Evolutionary conservation across 2,329 filamentous ascomycete species (phyloP), one percentile per base, ranked within the genome.

Genomic region (Trichoderma koningii): DNA sequence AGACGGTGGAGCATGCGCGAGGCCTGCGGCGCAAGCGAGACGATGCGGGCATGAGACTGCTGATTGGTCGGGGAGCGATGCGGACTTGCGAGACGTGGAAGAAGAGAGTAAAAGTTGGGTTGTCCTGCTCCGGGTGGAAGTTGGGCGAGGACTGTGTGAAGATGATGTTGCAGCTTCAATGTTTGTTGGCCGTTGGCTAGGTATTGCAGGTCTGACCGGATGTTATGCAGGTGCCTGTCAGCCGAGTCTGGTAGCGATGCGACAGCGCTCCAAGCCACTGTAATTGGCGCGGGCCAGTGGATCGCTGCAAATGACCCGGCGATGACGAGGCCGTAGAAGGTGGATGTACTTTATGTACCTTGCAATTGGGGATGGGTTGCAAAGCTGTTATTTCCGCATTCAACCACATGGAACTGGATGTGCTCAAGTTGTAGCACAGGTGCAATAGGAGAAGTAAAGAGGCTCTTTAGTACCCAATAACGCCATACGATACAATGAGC

Each of bases 21-120:
- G 69, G 69, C 69, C 71, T 68, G 70, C 67, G 66, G 68, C 68
- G 65, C 66, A 60, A 55, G 38, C 66, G 63, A 66, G 53, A 56
- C 57, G 63, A 67, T 56, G 63, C 57, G 67, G 66, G 55, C 71
- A 72, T 72, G 69, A 48, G 67, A 51, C 59, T 56, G 47, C 50
- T 41, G 26, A n/a, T 26, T 17, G 42, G 34, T 10, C 34, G 28
- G 28, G 28, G 21, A 34, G 21, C 30, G 45, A 56, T 23, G 9
- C 19, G 26, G n/a, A 26, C 9, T 23, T 7, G 30, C 30, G 9
- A 34, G 30, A 34, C 9, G 9, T 12, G n/a, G 47, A 19, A 34
- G 30, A 41, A 12, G n/a, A 21, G 52, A 34, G 52, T 23, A 15
- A 42, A 30, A 42, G 61, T 42, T 21, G 34, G 56, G 42, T 23